Percentiles rank a stretch among this genome's conserved stretches.
phyloP scores from a whole-genome alignment of 768 basidiomycete species.

The Boletus fagicola region DNA sequence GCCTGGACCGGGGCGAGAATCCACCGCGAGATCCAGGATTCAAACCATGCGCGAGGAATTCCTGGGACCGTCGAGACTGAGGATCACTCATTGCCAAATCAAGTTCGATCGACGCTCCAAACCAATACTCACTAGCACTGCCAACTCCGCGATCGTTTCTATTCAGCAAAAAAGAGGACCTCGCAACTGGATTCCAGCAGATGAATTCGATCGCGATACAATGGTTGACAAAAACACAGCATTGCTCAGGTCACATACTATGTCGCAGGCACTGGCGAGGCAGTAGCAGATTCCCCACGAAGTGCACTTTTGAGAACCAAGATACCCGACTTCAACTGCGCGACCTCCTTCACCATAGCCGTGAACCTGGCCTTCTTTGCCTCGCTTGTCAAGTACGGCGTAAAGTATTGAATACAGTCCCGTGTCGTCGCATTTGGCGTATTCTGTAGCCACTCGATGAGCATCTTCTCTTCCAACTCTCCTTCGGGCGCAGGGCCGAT shows the following conservation, averaged over 20 bases:
- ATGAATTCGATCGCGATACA: constrained; percentile 20
- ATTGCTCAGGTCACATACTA: constrained; percentile 21
- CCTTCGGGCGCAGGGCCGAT: constrained; percentile 44
- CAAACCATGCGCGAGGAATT: not conserved
- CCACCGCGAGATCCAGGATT: constrained; percentile 1
- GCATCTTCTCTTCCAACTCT: constrained; percentile 61
- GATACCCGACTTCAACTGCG: constrained; percentile 64
- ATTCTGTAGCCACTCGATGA: constrained; percentile 74
- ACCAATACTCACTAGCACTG: constrained; percentile 17
- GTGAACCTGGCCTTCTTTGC: constrained; percentile 74
- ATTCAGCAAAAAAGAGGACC: not conserved
- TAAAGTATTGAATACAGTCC: constrained; percentile 80
- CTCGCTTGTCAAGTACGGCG: constrained; percentile 66
- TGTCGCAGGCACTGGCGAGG: constrained; percentile 24
- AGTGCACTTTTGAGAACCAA: constrained; percentile 52
- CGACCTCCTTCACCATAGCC: constrained; percentile 77
- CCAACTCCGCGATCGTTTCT: not conserved
- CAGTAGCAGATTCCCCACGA: constrained; percentile 30
- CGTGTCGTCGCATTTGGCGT: constrained; percentile 69
- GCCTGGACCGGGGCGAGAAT: not conserved
- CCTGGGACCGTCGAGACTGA: not conserved
- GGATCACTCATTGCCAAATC: too few species aligned
- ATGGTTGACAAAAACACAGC: constrained; percentile 15
- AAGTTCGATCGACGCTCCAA: constrained; percentile 21
- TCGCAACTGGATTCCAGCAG: constrained; percentile 13